Evolutionary conservation across 2,329 filamentous ascomycete species (phyloP), one percentile per base, ranked within the genome.

Genomic region (Aureobasidium sp.): DNA sequence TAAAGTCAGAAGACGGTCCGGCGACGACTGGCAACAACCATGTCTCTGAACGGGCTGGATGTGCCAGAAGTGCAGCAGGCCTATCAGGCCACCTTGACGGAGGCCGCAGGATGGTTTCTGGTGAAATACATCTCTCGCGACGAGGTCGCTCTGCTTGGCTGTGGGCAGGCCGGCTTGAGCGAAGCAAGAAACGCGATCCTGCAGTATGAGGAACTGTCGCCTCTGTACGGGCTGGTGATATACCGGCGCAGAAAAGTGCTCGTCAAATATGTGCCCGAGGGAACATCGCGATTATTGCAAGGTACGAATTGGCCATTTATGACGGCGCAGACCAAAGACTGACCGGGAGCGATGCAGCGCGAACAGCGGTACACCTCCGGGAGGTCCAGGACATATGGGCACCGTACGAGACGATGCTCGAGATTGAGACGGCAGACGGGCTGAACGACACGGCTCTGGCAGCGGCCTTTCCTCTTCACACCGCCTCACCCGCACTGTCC

Each of bases 1-100:
- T 29, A 48, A 48, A 58, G 44, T 37, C 42, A 39, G 55, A 58
- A 36, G 42, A 58, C 55, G 41, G 29, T 48, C 55, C 42, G 22
- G 51, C 51, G 41, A 48, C 42, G 14, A 39, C 55, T 48, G 55
- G 42, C 41, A 58, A 69, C 68, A 56, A 69, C 68, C 70, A 97
- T 97, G 93, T 97, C 93, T 81, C 82, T 97, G 77, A 96, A 96
- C 86, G 94, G 94, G 67, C 82, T 97, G 77, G 92, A 97, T 79
- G 84, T 86, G 78, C 79, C 83, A 69, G 84, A 85, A 72, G 84
- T 99, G 77, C 84, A 87, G 77, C 90, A 95, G 78, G 91, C 92
- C 70, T 87, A 96, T 77, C 88, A 92, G 72, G 80, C 84, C 69
- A 89, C 90, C 62, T 80, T 87, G 69, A 84, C 84, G 64, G 94